Evolutionary conservation across 257 asterid genomes (phyloP), one percentile per base, ranked within the genome.

Genomic region (Gynochthodes officinalis): DNA sequence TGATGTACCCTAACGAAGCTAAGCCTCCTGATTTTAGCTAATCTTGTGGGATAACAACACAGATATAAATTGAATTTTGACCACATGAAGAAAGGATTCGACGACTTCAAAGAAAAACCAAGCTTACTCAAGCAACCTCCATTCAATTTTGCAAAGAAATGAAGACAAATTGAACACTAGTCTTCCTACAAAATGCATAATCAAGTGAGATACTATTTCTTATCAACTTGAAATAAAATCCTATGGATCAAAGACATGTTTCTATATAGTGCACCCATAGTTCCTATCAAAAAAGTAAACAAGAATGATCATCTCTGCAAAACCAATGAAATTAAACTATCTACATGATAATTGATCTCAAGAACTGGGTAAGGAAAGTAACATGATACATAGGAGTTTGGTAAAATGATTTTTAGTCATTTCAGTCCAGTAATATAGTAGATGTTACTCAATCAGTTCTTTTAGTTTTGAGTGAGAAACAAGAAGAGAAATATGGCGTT

Each of bases 271-370:
- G 33, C 43, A 68, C 4, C 40, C 4, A 11, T 32, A 4, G 4
- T 33, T 68, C 73, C 48, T 21, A 68, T 46, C 60, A 10, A 68
- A 35, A 49, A 33, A 67, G 72, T 33, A 32, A 55, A 49, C 32
- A 54, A 49, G 72, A 50, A 33, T 16, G 61, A 54, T 19, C 42
- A 61, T 61, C 63, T 61, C 72, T 37, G 62, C 61, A 61, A 49
- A 48, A 37, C 35, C 15, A 46, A 32, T 35, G 30, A 28, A 18
- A 67, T 5, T 23, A 46, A 46, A 48, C 42, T 23, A 49, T 50
- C 1, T 44, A 19, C 32, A 68, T 30, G 37, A 11, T 18, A 30
- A 48, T 8, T 3, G 4, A 64, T 63, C 48, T 5, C 32, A 21
- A 60, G 32, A 46, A 5, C 35, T 33, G 53, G 28, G 8, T 49